Evolutionary conservation across 2,329 filamentous ascomycete species (phyloP).

Genomic region (Fusarium sp.): DNA sequence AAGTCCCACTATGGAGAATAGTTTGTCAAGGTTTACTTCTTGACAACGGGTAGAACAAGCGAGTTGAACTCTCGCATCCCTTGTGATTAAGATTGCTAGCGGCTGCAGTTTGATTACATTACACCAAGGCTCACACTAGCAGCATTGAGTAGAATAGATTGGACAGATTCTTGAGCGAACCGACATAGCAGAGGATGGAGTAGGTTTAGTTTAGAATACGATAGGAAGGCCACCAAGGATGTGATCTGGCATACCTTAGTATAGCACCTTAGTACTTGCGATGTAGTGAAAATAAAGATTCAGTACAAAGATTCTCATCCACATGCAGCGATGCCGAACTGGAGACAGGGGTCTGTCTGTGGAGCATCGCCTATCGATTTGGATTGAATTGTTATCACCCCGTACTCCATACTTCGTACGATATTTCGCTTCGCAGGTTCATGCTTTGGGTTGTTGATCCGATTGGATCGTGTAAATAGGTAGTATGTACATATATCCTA

Average conservation of each 20-base stretch:
- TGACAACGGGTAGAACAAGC: background rate
- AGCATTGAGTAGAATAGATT: background rate
- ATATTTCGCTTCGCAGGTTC: background rate
- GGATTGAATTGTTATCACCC: background rate
- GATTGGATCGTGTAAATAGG: background rate
- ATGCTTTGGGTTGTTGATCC: background rate
- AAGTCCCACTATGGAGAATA: conserved; percentile 3
- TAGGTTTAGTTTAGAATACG: background rate
- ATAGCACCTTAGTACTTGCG: no score
- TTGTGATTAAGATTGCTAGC: background rate
- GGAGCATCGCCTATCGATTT: background rate
- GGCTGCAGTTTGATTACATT: background rate
- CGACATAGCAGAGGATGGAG: background rate
- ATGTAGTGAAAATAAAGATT: background rate
- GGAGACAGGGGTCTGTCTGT: background rate
- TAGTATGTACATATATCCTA: background rate
- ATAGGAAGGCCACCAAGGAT: background rate
- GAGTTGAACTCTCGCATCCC: background rate
- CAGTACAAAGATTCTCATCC: background rate
- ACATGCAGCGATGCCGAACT: background rate
- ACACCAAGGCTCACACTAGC: background rate
- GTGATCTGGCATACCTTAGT: background rate
- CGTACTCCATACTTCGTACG: background rate
- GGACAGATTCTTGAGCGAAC: background rate
- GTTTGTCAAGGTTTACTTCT: background rate